Evolutionary conservation across 2,329 filamentous ascomycete species (phyloP), one percentile per base, ranked within the genome.

Genomic region (Sarocladium brachiariae): DNA sequence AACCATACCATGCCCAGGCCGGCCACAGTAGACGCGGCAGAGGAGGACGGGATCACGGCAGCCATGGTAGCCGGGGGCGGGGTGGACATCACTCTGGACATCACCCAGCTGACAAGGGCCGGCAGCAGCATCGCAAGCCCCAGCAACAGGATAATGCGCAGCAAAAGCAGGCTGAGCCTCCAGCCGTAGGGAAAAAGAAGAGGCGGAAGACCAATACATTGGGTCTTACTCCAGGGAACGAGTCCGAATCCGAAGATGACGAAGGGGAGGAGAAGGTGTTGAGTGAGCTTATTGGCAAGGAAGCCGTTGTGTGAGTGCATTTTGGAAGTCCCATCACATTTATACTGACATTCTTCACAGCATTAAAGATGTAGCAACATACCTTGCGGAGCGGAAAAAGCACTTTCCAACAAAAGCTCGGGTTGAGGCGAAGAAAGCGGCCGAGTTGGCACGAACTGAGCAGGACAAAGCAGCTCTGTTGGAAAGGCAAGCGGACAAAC

Each of bases 321-420:
- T 21, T 11, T 5, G 9, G 4, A 9, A 5, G 8, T n/a, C 18
- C 30, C 21, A 4, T 10, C 5, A 16, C 4, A 14, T 11, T 30
- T 18, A 24, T n/a, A 23, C 37, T 45, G 21, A 45, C 24, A 11
- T 30, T 45, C n/a, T 31, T 27, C 25, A n/a, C 50, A 81, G 77
- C 52, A 72, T 79, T 14, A 79, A 80, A 52, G 90, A 96, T 61
- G 76, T 96, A 51, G 78, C 81, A 21, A 80, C 81, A 6, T 97
- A 89, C 82, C 81, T 95, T 55, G 82, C 82, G 47, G 89, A 96
- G 65, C 82, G 92, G 53, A 86, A 78, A 62, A 85, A 81, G 56
- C 84, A 85, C 49, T 97, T 81, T 63, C 92, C 92, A 2, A 96
- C 91, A 2, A 80, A 81, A 63, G 80, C 81, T 53, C 83, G 87